Evolutionary conservation across 1,284 basidiomycete species (phyloP).

Genomic region (Coriolopsis trogii): DNA sequence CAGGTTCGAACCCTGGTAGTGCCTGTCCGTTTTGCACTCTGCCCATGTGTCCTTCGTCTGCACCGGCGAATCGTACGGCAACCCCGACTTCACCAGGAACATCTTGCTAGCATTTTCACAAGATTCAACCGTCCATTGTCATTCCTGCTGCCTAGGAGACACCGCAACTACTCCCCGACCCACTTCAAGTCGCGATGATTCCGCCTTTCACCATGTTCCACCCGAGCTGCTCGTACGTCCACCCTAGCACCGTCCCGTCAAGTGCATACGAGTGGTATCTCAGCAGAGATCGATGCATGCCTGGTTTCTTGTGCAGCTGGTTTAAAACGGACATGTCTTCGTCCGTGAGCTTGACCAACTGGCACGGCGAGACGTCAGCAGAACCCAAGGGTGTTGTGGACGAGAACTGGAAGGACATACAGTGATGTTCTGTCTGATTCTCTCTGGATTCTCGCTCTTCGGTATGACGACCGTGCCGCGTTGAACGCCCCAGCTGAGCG

Average conservation of each 20-base stretch:
- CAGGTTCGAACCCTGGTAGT: slow-evolving; percentile 32
- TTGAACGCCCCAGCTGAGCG: slow-evolving; percentile 55
- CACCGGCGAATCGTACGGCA: too few species aligned
- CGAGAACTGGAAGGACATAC: slow-evolving; percentile 27
- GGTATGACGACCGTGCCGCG: slow-evolving; percentile 47
- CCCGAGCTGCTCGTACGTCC: slow-evolving; percentile 53
- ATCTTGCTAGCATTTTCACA: too few species aligned
- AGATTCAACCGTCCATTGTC: too few species aligned
- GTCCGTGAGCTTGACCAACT: slow-evolving; percentile 42
- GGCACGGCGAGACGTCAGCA: too few species aligned
- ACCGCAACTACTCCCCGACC: neutral
- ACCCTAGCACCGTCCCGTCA: slow-evolving; percentile 46
- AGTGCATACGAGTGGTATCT: slow-evolving; percentile 33
- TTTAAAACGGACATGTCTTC: slow-evolving; percentile 45
- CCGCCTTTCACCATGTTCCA: slow-evolving; percentile 50
- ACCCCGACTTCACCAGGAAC: too few species aligned
- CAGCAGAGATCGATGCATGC: slow-evolving; percentile 48
- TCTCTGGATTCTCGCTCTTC: slow-evolving; percentile 49
- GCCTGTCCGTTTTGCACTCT: slow-evolving; percentile 7
- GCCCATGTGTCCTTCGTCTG: neutral
- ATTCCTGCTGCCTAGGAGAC: too few species aligned
- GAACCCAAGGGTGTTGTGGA: neutral
- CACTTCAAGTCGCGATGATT: slow-evolving; percentile 24
- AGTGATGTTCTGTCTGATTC: slow-evolving; percentile 51
- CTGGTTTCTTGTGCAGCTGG: slow-evolving; percentile 44